These are phyloP conservation scores for Xylariaceae sp. DNA, from an alignment of 2,329 filamentous ascomycete species.

Conservation along the genomic window DNA sequence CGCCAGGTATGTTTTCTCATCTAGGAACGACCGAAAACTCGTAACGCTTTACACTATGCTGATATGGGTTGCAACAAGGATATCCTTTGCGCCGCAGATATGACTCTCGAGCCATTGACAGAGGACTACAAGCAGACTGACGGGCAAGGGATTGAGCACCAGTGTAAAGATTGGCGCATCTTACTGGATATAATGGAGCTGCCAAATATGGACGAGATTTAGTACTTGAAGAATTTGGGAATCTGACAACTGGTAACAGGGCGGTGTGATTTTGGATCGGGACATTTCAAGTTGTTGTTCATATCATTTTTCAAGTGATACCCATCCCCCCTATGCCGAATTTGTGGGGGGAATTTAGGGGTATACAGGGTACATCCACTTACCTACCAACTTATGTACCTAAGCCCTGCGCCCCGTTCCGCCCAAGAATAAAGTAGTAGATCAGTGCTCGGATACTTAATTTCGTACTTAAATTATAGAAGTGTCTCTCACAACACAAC, in stretches of 20 bases:
- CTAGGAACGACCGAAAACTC: neutral
- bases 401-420: too few species aligned
- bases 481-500: too few species aligned
- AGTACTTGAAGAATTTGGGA: neutral
- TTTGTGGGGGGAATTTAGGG: too few species aligned
- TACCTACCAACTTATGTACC: too few species aligned
- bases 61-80: neutral
- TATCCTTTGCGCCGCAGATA: conserved; percentile 1
- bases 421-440: too few species aligned
- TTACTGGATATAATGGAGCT: neutral
- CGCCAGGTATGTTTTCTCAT: neutral
- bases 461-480: neutral
- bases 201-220: neutral
- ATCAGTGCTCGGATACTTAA: neutral
- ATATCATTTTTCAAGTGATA: neutral
- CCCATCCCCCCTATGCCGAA: too few species aligned
- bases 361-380: too few species aligned
- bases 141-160: neutral
- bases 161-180: neutral
- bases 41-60: neutral
- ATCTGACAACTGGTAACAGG: neutral
- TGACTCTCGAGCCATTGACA: neutral
- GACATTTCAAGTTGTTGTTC: neutral
- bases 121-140: neutral
- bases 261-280: neutral